Base-by-base conservation (phyloP, 352 stramenopile genomes). In the Peronospora belbahrii region DNA sequence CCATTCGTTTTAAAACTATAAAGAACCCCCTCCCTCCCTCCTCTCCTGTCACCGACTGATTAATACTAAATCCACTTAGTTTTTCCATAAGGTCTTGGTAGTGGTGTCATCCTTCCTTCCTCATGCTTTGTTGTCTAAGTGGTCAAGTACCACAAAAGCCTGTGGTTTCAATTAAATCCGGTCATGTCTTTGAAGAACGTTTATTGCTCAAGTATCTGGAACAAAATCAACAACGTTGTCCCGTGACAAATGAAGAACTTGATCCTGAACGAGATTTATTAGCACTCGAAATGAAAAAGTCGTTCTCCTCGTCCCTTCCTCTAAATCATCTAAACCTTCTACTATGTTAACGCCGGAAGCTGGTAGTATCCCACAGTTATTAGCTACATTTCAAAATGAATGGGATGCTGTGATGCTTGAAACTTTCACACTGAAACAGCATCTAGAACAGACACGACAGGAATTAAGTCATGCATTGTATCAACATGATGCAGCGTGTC, bases 401-500 rank as follows among this genome's bases (percentile, higher is more conserved):
- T 98, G 95, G 67, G 93, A 98, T 55, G 87, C 83, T 25, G 64
- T 97, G 11, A 78, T 97, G 52, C 74, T 98, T 23, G 95, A 98
- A 69, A 85, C 93, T 10, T 97, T 97, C 59, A 84, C 94, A 48
- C 85, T 97, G 8, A 90, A 95, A 44, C 83, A 96, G 59, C 83
- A 96, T 46, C 51, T 98, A 18, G 83, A 97, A 62, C 90, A 97
- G 50, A 97, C 94, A n/a, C 83, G 91, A 2, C 74, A 91, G 45
- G 95, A 98, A 62, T 73, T 98, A 5, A 93, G 75, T 40, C 86
- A 96, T 40, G 91, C 95, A 13, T 66, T 98, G 42, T 98, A 98
- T 71, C 93, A 98, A 72, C 94, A 98, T 62, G 95, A 98, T 68
- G 95, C 95, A 5, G 93, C 93, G 6, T 95, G 95, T 41, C 80